Evolutionary conservation across 352 stramenopile species (phyloP).

Genomic region (Phytophthora uliginosa): DNA sequence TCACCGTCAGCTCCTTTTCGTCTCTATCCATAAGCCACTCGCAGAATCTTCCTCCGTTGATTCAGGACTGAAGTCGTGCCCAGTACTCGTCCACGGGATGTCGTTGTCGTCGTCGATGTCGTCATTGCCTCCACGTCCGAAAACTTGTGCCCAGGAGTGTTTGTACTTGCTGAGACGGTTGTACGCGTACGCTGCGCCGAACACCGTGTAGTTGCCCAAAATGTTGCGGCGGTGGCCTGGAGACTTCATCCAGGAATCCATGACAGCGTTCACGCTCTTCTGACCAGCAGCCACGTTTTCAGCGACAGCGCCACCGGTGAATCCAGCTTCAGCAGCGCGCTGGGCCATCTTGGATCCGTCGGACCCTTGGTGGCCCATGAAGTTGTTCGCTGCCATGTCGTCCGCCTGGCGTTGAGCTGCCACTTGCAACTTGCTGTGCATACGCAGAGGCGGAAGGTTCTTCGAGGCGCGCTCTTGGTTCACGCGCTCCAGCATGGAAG

Average conservation of each 20-base stretch:
- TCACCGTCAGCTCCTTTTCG: conserved; percentile 13
- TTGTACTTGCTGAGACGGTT: conserved; percentile 44
- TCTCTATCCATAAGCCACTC: conserved; percentile 1
- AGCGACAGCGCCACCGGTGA: conserved; percentile 48
- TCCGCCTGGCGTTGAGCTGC: conserved; percentile 29
- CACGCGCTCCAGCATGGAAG: conserved; percentile 48
- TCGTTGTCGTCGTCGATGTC: conserved; percentile 30
- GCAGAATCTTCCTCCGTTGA: conserved; percentile 20
- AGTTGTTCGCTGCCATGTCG: conserved; percentile 52
- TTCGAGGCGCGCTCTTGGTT: conserved; percentile 55
- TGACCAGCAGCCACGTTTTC: conserved; percentile 65
- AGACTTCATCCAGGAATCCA: conserved; percentile 66
- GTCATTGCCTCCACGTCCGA: conserved; percentile 34
- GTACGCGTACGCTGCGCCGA: conserved; percentile 41
- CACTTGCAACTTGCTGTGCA: conserved; percentile 41
- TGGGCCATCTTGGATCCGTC: conserved; percentile 47
- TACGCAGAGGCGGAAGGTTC: conserved; percentile 39
- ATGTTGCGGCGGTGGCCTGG: conserved; percentile 53
- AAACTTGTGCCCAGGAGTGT: conserved; percentile 62
- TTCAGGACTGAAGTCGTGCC: conserved; percentile 26
- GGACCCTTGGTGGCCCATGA: conserved; percentile 55
- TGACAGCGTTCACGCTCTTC: conserved; percentile 44
- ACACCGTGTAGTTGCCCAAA: conserved; percentile 41
- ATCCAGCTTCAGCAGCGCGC: conserved; percentile 47
- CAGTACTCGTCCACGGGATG: conserved; percentile 27